Evolutionary conservation across 1,284 basidiomycete genomes (phyloP).

Genomic region (Microbotryum lychnidis-dioicae): DNA sequence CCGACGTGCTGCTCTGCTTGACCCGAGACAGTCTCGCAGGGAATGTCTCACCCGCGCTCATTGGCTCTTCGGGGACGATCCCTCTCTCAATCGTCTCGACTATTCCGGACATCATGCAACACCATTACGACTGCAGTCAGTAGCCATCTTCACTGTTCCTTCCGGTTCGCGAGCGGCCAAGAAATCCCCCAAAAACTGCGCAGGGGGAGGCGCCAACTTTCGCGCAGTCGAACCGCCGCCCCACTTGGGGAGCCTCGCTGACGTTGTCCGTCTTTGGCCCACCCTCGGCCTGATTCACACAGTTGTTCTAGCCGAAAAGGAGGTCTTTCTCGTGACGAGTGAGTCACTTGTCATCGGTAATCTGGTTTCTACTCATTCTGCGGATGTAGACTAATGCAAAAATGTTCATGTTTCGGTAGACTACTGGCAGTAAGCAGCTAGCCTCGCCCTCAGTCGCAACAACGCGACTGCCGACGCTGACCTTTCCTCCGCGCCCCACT

Average conservation of each 20-base stretch:
- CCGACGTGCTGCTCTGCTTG: constrained; percentile 48
- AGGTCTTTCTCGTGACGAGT: constrained; percentile 56
- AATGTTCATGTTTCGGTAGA: constrained; percentile 2
- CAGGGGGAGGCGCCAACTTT: not conserved
- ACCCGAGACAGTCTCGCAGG: constrained; percentile 49
- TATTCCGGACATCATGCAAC: constrained; percentile 54
- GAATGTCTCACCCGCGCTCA: constrained; percentile 49
- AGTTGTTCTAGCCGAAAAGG: constrained; percentile 50
- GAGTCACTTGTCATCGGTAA: constrained; percentile 34
- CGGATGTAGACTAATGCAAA: not conserved
- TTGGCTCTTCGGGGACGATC: constrained; percentile 51
- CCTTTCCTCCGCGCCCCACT: not conserved
- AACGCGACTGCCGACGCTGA: not conserved
- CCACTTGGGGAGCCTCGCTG: no score
- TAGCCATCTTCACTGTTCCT: not conserved
- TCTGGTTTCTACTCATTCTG: no score
- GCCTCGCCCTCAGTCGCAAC: not conserved
- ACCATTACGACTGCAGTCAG: constrained; percentile 39
- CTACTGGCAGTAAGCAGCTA: constrained; percentile 29
- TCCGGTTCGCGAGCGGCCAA: no score
- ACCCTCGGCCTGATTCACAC: constrained; percentile 1
- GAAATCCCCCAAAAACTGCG: no score
- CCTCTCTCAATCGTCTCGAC: constrained; percentile 50
- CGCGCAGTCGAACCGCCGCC: not conserved
- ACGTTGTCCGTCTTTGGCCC: not conserved